A percentile compares a stretch with the other conserved stretches of the same genome.
These are phyloP conservation scores for Phyllosticta citribraziliensis DNA, from an alignment of 2,329 filamentous ascomycete species.

Conservation along the genomic window DNA sequence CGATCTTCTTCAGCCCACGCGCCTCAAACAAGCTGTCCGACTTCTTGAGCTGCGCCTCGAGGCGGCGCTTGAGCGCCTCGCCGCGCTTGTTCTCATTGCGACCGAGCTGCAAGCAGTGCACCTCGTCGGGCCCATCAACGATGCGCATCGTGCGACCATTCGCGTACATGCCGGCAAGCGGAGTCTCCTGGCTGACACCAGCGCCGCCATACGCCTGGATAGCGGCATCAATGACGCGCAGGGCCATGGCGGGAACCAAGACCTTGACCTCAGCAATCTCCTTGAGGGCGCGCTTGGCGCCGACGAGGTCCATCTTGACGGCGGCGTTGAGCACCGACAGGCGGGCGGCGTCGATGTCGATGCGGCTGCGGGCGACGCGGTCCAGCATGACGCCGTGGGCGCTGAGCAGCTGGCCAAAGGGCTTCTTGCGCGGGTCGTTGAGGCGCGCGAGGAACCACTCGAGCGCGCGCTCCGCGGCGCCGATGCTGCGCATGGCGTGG, in stretches of 20 bases:
- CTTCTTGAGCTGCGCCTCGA: conserved; percentile 55
- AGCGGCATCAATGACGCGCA: conserved; percentile 86
- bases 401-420: conserved; percentile 78
- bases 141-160: conserved; percentile 71
- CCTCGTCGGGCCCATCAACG: conserved; percentile 93
- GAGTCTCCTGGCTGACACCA: conserved; percentile 90
- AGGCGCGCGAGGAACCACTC: conserved; percentile 92
- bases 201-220: conserved; percentile 87
- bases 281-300: conserved; percentile 80
- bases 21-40: conserved; percentile 56
- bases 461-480: conserved; percentile 79
- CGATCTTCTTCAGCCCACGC: conserved; percentile 32
- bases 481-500: conserved; percentile 93
- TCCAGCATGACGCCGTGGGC: conserved; percentile 93
- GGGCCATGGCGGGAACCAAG: conserved; percentile 69
- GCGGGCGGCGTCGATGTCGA: conserved; percentile 88
- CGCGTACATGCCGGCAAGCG: conserved; percentile 68
- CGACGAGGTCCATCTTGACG: conserved; percentile 81
- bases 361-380: conserved; percentile 82
- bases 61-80: conserved; percentile 48
- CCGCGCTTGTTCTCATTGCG: conserved; percentile 69
- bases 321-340: conserved; percentile 89
- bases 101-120: conserved; percentile 66
- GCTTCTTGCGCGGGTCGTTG: conserved; percentile 83
- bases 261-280: conserved; percentile 97